phyloP scores from a whole-genome alignment of 2,329 filamentous ascomycete genomes.

The Grosmannia huntii region DNA sequence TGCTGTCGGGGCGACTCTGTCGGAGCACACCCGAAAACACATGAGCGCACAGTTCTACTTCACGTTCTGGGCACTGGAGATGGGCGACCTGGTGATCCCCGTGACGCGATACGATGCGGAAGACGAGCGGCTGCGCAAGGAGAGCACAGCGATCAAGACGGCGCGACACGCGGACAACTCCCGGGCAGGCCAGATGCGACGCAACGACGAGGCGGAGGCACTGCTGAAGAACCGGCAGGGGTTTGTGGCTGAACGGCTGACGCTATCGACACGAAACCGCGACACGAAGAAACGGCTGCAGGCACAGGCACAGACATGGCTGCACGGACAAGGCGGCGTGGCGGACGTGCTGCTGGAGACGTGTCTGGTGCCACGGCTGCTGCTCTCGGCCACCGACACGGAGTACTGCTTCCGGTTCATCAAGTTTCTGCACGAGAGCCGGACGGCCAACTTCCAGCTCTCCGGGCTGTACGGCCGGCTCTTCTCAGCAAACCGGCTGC shows the following conservation, averaged over 20 bases:
- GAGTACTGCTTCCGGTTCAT: conserved; percentile 81
- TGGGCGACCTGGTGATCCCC: conserved; percentile 69
- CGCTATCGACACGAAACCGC: conserved; percentile 53
- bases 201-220: conserved; percentile 56
- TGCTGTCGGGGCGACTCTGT: conserved; percentile 47
- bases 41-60: conserved; percentile 74
- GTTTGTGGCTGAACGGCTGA: conserved; percentile 60
- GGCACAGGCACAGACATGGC: conserved; percentile 69
- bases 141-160: conserved; percentile 52
- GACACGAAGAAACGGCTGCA: conserved; percentile 57
- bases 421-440: conserved; percentile 73
- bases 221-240: conserved; percentile 56
- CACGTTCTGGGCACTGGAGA: conserved; percentile 82
- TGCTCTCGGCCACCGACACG: conserved; percentile 75
- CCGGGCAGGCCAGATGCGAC: conserved; percentile 50
- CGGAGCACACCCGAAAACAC: conserved; percentile 51
- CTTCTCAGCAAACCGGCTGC: conserved; percentile 70
- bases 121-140: conserved; percentile 53
- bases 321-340: conserved; percentile 41
- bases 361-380: conserved; percentile 78
- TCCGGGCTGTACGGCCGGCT: conserved; percentile 73
- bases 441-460: conserved; percentile 75
- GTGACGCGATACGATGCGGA: conserved; percentile 68
- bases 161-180: conserved; percentile 59
- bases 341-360: conserved; percentile 66